A percentile compares a stretch with the other conserved stretches of the same genome.
Conservation (phyloP, 2,329 filamentous ascomycete species). For the Pyrenophora graminea region DNA sequence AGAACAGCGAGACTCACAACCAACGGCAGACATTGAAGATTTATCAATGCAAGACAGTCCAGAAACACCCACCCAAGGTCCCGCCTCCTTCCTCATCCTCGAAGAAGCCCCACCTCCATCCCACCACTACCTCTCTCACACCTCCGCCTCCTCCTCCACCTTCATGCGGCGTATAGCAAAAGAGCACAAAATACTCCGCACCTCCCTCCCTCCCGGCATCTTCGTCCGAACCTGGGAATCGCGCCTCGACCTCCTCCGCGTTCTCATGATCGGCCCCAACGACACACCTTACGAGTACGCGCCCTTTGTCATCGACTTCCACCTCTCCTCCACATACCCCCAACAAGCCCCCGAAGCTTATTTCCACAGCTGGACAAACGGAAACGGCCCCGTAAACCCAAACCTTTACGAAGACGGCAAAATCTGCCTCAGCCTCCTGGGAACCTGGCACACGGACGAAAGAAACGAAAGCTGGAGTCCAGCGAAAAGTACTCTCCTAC, state of each 20-base stretch:
- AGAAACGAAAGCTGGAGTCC: constrained; percentile 60
- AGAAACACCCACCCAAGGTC: constrained; percentile 12
- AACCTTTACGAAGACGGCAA: constrained; percentile 67
- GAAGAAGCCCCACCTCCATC: constrained; percentile 40
- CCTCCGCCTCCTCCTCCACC: constrained; percentile 47
- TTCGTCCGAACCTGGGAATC: constrained; percentile 64
- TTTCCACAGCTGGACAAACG: constrained; percentile 64
- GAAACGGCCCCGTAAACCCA: constrained; percentile 60
- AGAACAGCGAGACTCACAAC: constrained; percentile 21
- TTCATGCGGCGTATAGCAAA: constrained; percentile 58
- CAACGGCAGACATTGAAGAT: constrained; percentile 1
- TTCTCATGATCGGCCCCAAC: constrained; percentile 61
- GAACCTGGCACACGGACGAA: constrained; percentile 62
- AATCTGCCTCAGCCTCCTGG: constrained; percentile 63
- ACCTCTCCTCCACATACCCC: constrained; percentile 57
- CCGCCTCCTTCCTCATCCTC: constrained; percentile 42
- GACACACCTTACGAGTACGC: constrained; percentile 66
- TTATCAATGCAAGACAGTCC: constrained; percentile 13
- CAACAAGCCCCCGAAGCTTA: constrained; percentile 57
- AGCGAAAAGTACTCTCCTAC: constrained; percentile 58
- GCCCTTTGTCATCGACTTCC: constrained; percentile 64
- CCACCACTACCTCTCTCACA: constrained; percentile 47
- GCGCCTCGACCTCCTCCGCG: constrained; percentile 61
- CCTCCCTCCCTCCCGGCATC: constrained; percentile 59
- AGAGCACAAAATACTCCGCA: constrained; percentile 62